phyloP scores from a whole-genome alignment of 2,329 filamentous ascomycete species.

The Diaporthe citri region DNA sequence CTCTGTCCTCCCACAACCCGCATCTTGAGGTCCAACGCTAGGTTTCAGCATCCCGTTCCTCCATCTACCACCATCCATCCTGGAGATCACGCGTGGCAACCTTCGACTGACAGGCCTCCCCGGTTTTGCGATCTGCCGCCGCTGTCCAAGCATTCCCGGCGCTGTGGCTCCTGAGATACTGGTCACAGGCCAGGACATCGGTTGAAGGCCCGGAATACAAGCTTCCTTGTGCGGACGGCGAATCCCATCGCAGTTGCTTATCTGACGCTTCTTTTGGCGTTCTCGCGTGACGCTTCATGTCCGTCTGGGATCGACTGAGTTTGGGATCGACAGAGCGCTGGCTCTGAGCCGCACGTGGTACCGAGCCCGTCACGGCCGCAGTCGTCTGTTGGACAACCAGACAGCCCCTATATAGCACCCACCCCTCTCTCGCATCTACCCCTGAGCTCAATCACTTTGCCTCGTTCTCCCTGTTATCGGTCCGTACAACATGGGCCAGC shows the following conservation, averaged over 20 bases:
- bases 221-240: constrained; percentile 32
- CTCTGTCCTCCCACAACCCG: constrained; percentile 5
- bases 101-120: constrained; percentile 14
- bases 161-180: constrained; percentile 25
- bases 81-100: constrained; percentile 10
- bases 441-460: constrained; percentile 38
- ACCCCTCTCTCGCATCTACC: constrained; percentile 30
- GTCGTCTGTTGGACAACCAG: constrained; percentile 23
- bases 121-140: constrained; percentile 11
- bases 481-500: constrained; percentile 48
- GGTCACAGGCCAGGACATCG: constrained; percentile 24
- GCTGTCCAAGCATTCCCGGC: constrained; percentile 6
- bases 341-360: constrained; percentile 15
- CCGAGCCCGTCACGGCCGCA: constrained; percentile 38
- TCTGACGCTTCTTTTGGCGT: constrained; percentile 31
- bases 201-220: constrained; percentile 32
- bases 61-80: not conserved
- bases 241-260: constrained; percentile 42
- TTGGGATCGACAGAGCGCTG: constrained; percentile 39
- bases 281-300: constrained; percentile 43
- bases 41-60: constrained; percentile 25
- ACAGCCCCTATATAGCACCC: constrained; percentile 45
- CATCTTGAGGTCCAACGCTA: constrained; percentile 21
- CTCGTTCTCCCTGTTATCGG: constrained; percentile 41
- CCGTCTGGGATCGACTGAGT: constrained; percentile 42